A percentile compares a stretch with the other conserved stretches of the same genome.
Evolutionary conservation across 805 yeast genomes (phyloP).

Genomic region (Metschnikowia colocasiae): DNA sequence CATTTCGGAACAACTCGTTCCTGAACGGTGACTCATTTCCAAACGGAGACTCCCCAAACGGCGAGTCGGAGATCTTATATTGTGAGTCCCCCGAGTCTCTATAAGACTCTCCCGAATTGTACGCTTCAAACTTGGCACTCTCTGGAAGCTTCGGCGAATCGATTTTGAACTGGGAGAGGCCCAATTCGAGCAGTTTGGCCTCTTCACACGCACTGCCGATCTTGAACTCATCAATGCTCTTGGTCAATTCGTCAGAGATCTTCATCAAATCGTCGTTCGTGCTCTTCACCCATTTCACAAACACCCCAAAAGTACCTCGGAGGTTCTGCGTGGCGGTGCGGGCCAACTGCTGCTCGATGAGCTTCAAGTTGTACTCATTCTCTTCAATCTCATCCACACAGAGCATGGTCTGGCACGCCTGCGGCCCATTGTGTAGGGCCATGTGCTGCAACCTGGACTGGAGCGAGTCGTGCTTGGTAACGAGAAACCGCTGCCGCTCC

Average conservation of each 20-base stretch:
- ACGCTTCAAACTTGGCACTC: not conserved
- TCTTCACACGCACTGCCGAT: not conserved
- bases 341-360: slow-evolving; percentile 49
- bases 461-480: slow-evolving; percentile 33
- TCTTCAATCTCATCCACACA: slow-evolving; percentile 52
- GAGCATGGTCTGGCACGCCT: slow-evolving; percentile 40
- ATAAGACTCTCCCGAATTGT: not conserved
- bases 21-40: not conserved
- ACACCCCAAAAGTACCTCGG: slow-evolving; percentile 45
- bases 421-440: slow-evolving; percentile 42
- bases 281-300: slow-evolving; percentile 29
- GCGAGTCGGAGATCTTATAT: not conserved
- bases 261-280: not conserved
- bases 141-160: not conserved
- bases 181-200: not conserved
- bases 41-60: not conserved
- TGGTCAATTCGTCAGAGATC: not conserved
- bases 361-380: slow-evolving; percentile 45
- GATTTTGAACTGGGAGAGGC: not conserved
- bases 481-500: slow-evolving; percentile 40
- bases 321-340: slow-evolving; percentile 45
- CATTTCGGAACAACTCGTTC: not conserved
- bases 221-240: not conserved
- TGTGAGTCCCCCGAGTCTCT: not conserved
- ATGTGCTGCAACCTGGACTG: slow-evolving; percentile 37